Evolutionary conservation across 1,139 yeast species (phyloP).

Genomic region (Taiozyma onychis): DNA sequence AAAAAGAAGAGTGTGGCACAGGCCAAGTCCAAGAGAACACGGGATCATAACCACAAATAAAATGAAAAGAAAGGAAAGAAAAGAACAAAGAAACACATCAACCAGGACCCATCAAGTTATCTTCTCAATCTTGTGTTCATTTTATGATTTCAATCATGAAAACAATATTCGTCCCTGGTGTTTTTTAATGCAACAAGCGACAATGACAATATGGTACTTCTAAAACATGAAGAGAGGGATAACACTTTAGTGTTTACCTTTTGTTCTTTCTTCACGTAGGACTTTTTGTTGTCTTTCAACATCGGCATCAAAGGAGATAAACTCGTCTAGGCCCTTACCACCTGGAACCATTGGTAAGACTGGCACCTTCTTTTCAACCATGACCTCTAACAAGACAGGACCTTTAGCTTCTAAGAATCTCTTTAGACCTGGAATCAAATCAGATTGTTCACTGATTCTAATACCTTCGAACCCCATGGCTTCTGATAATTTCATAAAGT

Average conservation of each 20-base stretch:
- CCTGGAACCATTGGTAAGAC: conserved; percentile 98
- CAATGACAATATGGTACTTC: background rate
- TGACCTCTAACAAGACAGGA: conserved; percentile 86
- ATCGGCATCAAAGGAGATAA: conserved; percentile 77
- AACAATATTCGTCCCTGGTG: background rate
- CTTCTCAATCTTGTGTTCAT: background rate
- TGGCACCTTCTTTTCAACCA: conserved; percentile 93
- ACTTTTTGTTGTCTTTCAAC: conserved; percentile 70
- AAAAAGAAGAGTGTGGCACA: background rate
- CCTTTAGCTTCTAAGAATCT: conserved; percentile 65
- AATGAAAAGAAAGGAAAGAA: background rate
- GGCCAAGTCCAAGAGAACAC: background rate
- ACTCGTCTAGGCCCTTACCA: conserved; percentile 92
- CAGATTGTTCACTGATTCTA: conserved; percentile 62
- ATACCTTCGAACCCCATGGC: conserved; percentile 90
- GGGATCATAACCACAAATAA: background rate
- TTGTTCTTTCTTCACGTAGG: conserved; percentile 34
- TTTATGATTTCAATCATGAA: background rate
- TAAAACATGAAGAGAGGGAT: background rate
- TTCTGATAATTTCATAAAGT: conserved; percentile 88
- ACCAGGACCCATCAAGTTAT: background rate
- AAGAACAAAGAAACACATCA: background rate
- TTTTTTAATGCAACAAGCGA: background rate
- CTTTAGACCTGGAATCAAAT: conserved; percentile 55
- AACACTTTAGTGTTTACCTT: conserved; percentile 28